phyloP scores from a whole-genome alignment of 768 basidiomycete genomes.

The Phaffia australis region DNA sequence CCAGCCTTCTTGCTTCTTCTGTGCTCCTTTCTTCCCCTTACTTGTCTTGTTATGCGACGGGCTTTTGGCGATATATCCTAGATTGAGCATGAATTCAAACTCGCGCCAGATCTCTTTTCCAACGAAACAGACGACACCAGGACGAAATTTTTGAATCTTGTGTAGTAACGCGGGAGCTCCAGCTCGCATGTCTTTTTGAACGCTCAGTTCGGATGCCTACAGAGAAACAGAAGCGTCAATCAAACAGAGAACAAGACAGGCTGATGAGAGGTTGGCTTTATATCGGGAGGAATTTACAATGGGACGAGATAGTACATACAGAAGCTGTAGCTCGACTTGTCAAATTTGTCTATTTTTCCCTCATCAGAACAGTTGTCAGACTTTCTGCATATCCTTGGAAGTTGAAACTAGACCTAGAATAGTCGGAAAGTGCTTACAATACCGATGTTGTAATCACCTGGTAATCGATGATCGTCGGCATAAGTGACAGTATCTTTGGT shows the following conservation, averaged over 20 bases:
- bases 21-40: neutral
- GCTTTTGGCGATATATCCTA: neutral
- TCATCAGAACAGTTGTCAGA: conserved; percentile 48
- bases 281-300: neutral
- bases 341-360: conserved; percentile 46
- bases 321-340: conserved; percentile 48
- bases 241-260: conserved; percentile 42
- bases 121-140: conserved; percentile 64
- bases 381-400: conserved; percentile 49
- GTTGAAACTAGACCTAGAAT: neutral
- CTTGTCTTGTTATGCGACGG: neutral
- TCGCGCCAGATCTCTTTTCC: conserved; percentile 57
- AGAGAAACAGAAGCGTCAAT: neutral
- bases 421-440: neutral
- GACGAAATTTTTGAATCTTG: conserved; percentile 52
- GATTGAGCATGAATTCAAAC: conserved; percentile 32
- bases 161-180: conserved; percentile 51
- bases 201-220: conserved; percentile 37
- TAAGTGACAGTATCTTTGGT: conserved; percentile 12
- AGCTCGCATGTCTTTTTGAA: conserved; percentile 33
- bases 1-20: neutral
- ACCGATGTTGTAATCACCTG: neutral
- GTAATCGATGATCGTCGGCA: neutral
- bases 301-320: conserved; percentile 50
- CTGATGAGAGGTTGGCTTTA: conserved; percentile 52